Conservation (phyloP, 495 filamentous ascomycete species). For the Penicillium salamii region DNA sequence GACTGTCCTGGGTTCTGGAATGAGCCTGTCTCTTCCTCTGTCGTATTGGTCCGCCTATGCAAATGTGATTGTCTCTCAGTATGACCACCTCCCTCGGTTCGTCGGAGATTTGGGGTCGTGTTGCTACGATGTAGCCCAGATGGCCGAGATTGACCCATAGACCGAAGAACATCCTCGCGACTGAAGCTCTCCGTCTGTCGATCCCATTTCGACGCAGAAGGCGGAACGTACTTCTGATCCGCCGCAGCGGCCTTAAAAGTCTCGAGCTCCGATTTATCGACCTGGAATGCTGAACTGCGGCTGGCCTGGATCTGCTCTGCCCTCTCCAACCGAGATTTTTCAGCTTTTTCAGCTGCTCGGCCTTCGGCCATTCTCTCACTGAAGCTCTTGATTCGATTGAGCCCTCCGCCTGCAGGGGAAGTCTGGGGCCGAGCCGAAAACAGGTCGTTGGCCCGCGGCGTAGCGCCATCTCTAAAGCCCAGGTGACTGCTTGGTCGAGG, state of each 20-base stretch:
- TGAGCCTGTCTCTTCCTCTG: conserved; percentile 29
- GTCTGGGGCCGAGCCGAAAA: conserved; percentile 26
- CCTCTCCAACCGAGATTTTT: conserved; percentile 48
- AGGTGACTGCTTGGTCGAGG: conserved; percentile 34
- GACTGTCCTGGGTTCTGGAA: conserved; percentile 4
- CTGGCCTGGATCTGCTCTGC: conserved; percentile 54
- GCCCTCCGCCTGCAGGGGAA: conserved; percentile 23
- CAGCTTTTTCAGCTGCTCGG: conserved; percentile 48
- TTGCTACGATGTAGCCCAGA: conserved; percentile 46
- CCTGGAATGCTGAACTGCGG: conserved; percentile 69
- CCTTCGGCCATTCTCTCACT: conserved; percentile 80
- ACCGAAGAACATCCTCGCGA: conserved; percentile 62
- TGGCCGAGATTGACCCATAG: conserved; percentile 28
- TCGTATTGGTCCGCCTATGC: conserved; percentile 25
- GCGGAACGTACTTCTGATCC: conserved; percentile 31
- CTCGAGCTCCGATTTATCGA: conserved; percentile 64
- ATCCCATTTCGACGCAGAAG: conserved; percentile 44
- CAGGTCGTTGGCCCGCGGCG: conserved; percentile 21
- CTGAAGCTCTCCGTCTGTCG: conserved; percentile 50
- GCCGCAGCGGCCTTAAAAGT: conserved; percentile 60
- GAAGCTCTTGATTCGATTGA: conserved; percentile 63
- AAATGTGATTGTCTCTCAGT: conserved; percentile 19
- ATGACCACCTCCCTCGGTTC: conserved; percentile 12
- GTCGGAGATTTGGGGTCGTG: conserved; percentile 46
- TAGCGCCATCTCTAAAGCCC: conserved; percentile 25